Conservation (phyloP, 2,329 filamentous ascomycete genomes). For the Diaporthe citriasiana region DNA sequence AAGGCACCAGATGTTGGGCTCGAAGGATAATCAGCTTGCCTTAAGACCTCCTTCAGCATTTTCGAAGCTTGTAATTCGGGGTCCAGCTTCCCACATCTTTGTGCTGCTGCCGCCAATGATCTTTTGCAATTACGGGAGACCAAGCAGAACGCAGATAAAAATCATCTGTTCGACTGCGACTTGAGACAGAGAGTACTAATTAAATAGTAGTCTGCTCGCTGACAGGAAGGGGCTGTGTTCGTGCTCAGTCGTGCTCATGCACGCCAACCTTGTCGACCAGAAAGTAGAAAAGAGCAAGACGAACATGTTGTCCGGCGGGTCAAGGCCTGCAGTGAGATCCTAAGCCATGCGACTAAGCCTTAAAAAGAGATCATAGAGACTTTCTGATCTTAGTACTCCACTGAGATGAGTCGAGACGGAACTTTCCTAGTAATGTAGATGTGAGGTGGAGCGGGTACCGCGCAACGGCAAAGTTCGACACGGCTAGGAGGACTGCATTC, state of each 20-base stretch:
- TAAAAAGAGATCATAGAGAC: no score
- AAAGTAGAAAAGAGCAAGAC: no score
- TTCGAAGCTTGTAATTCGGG: no score
- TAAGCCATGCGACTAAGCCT: no score
- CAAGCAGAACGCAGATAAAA: neutral
- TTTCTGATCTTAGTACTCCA: no score
- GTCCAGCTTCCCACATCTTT: neutral
- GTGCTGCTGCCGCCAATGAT: no score
- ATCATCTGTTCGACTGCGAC: neutral
- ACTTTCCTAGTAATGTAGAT: constrained; percentile 64
- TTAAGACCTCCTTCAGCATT: neutral
- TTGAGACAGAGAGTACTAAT: neutral
- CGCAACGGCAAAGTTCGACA: constrained; percentile 76
- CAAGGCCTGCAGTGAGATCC: no score
- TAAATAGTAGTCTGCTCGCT: neutral
- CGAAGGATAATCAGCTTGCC: neutral
- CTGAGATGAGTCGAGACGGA: no score
- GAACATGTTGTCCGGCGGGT: no score
- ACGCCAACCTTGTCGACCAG: no score
- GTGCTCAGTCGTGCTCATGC: neutral
- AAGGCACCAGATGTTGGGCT: neutral
- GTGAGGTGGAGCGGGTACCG: constrained; percentile 74
- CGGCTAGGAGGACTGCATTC: constrained; percentile 71
- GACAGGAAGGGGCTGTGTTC: neutral
- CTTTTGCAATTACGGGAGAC: neutral